phyloP scores from a whole-genome alignment of 2,329 filamentous ascomycete species.

The Sporothrix brunneoviolacea region DNA sequence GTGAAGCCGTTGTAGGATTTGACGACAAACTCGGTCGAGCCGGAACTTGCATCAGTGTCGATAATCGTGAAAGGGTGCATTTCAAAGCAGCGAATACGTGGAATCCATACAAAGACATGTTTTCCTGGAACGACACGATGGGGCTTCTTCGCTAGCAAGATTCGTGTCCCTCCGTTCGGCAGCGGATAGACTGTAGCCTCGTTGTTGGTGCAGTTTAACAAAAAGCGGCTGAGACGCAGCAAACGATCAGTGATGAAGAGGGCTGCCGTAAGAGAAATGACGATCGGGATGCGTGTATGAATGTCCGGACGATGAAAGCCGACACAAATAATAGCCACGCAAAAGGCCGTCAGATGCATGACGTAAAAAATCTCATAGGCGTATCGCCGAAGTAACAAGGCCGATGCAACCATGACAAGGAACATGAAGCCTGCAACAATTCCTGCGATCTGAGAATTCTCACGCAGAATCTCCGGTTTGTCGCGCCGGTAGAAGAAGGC shows the following conservation, averaged over 20 bases:
- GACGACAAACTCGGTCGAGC: constrained; percentile 52
- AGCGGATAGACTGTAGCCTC: constrained; percentile 47
- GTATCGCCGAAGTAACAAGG: constrained; percentile 37
- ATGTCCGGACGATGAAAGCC: constrained; percentile 47
- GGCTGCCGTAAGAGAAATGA: constrained; percentile 35
- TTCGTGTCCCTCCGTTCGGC: constrained; percentile 46
- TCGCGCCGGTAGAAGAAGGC: constrained; percentile 31
- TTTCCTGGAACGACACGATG: constrained; percentile 44
- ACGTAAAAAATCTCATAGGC: constrained; percentile 52
- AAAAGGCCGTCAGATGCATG: constrained; percentile 43
- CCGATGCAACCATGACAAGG: constrained; percentile 36
- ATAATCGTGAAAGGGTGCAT: constrained; percentile 60
- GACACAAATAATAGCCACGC: constrained; percentile 40
- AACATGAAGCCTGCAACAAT: constrained; percentile 43
- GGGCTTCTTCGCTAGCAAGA: constrained; percentile 46
- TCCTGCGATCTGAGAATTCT: constrained; percentile 37
- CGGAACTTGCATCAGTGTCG: constrained; percentile 24
- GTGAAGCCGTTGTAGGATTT: constrained; percentile 55
- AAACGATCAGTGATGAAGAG: constrained; percentile 48
- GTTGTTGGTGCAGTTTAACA: constrained; percentile 43
- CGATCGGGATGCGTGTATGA: constrained; percentile 34
- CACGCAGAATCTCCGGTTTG: constrained; percentile 28
- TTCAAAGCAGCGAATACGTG: constrained; percentile 47
- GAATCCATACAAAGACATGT: constrained; percentile 60
- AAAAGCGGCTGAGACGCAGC: constrained; percentile 38